These are phyloP conservation scores for Pyricularia sp. DNA, from an alignment of 2,329 filamentous ascomycete species.

Conservation along the genomic window DNA sequence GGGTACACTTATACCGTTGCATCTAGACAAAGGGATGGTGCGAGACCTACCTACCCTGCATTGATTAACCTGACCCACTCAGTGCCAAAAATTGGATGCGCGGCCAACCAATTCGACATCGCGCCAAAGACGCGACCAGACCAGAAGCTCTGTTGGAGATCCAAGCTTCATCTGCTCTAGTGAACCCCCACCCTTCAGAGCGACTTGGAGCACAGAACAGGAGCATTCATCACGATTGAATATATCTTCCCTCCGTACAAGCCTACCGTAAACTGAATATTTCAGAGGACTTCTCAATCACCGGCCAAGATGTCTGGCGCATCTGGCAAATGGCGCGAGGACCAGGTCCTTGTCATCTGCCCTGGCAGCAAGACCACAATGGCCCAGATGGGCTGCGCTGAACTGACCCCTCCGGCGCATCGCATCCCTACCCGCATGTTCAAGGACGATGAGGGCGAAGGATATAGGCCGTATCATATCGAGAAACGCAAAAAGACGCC, in stretches of 20 bases:
- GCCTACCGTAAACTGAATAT: not conserved
- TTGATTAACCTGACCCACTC: not conserved
- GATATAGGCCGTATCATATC: conserved; percentile 64
- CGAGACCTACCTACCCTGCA: not conserved
- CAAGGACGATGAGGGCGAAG: conserved; percentile 64
- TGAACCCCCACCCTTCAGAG: not conserved
- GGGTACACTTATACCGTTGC: too few relatives aligned
- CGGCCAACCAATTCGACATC: not conserved
- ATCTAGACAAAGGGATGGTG: not conserved
- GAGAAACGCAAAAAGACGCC: conserved; percentile 44
- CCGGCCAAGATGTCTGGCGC: conserved; percentile 36
- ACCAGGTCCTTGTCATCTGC: conserved; percentile 57
- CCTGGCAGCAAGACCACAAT: conserved; percentile 81
- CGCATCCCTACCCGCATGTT: conserved; percentile 94
- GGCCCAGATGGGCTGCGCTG: conserved; percentile 78
- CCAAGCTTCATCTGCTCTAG: not conserved
- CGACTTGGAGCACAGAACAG: not conserved
- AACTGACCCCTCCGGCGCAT: conserved; percentile 80
- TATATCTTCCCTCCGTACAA: not conserved
- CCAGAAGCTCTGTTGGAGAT: not conserved
- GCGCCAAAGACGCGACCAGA: not conserved
- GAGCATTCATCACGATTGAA: not conserved
- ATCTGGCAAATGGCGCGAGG: conserved; percentile 48
- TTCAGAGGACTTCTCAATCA: not conserved
- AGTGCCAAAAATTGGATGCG: not conserved